These are phyloP conservation scores for Wallacemonas rigidus DNA, from an alignment of 208 protist genomes.

Conservation along the genomic window DNA sequence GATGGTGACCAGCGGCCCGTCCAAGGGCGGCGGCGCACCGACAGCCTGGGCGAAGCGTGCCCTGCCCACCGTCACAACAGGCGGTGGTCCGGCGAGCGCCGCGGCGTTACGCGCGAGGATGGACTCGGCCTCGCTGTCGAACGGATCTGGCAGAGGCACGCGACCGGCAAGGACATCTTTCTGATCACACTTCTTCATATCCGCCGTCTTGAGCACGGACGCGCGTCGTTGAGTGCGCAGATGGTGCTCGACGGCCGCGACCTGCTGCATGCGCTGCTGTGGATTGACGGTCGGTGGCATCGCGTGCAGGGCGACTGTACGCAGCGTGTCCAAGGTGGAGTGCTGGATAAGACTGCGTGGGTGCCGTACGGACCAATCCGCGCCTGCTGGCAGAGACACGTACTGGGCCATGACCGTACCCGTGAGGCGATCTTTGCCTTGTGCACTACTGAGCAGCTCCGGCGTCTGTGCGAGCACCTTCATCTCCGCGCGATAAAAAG, in stretches of 20 bases:
- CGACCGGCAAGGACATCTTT: constrained; percentile 8
- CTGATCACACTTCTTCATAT: constrained; percentile 14
- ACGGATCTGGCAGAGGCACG: constrained; percentile 15
- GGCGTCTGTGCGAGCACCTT: constrained; percentile 44
- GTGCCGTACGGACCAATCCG: constrained; percentile 46
- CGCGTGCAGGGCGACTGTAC: constrained; percentile 30
- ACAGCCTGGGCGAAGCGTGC: not conserved
- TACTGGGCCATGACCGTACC: constrained; percentile 60
- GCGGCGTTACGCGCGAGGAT: constrained; percentile 13
- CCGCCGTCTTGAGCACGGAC: constrained; percentile 18
- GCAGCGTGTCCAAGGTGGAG: constrained; percentile 42
- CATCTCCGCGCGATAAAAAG: constrained; percentile 57
- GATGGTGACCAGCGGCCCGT: not conserved
- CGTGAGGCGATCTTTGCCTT: constrained; percentile 20
- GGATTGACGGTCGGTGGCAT: constrained; percentile 33
- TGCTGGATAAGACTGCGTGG: constrained; percentile 45
- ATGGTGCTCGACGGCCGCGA: constrained; percentile 34
- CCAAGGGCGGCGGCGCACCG: not conserved
- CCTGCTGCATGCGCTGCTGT: constrained; percentile 25
- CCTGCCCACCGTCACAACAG: constrained; percentile 6
- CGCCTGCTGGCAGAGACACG: constrained; percentile 32
- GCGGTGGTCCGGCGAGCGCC: constrained; percentile 1
- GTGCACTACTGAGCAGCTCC: constrained; percentile 36
- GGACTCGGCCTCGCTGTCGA: constrained; percentile 11
- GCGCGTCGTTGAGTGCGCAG: constrained; percentile 30